Conservation (phyloP, 768 basidiomycete genomes). For the Pleurotus giganteus region DNA sequence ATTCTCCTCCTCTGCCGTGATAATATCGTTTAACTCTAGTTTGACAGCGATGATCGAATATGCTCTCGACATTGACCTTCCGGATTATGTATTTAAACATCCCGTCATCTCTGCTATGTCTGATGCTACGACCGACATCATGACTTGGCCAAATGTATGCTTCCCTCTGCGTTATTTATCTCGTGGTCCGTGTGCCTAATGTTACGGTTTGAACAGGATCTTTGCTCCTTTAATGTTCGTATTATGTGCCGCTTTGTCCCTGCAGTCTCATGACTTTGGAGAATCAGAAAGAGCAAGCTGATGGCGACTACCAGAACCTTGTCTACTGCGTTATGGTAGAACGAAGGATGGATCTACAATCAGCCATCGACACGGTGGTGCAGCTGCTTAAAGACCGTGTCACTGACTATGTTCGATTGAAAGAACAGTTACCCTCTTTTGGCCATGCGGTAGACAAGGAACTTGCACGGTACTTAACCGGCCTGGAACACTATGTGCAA, state of each 20-base stretch:
- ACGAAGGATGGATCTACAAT: conserved; percentile 21
- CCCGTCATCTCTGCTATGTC: conserved; percentile 17
- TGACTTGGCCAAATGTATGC: conserved; percentile 22
- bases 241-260: not conserved
- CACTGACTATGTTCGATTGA: conserved; percentile 19
- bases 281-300: conserved; percentile 29
- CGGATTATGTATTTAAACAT: conserved; percentile 16
- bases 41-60: conserved; percentile 19
- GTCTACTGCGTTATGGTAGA: conserved; percentile 24
- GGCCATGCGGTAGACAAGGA: conserved; percentile 16
- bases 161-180: not conserved
- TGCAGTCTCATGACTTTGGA: not conserved
- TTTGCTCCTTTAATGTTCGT: conserved; percentile 23
- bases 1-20: not conserved
- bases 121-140: conserved; percentile 18
- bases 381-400: conserved; percentile 21
- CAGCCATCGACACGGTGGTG: conserved; percentile 20
- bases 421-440: conserved; percentile 21
- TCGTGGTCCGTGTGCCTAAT: not conserved
- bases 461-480: conserved; percentile 11
- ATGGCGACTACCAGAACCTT: conserved; percentile 25
- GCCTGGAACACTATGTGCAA: conserved; percentile 17
- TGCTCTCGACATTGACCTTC: conserved; percentile 16
- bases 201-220: conserved; percentile 13
- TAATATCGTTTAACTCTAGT: not conserved